Base-by-base conservation (phyloP, 495 filamentous ascomycete species). In the Xylaria acuta region DNA sequence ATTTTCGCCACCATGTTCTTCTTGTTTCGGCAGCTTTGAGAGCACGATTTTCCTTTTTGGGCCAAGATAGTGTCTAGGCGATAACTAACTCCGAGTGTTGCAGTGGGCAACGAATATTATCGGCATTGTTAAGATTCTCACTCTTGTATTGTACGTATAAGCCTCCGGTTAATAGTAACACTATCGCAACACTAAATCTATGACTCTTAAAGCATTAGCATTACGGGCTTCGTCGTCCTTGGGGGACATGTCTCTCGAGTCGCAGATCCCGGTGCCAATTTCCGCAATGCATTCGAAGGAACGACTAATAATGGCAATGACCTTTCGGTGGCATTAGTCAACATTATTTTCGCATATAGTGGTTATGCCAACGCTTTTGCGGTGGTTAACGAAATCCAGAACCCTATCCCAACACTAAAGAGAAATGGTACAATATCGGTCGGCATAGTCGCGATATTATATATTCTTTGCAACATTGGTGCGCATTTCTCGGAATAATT, bases 311-410 rank as follows among this genome's bases (percentile, higher is more conserved):
- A 85, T 27, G 88, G 85, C 5, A 88, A 88, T 71, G 87, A 87
- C 3, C 79, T 88, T 16, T 87, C 89, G 0, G 88, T 88, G 56
- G 90, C 90, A 12, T 74, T 92, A 30, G 84, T 90, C 71, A 89
- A 88, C 60, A 85, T 92, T 45, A 85, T 90, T 41, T 92, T 91
- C 72, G 86, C 90, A 0, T 92, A 91, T 73, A 75, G 82, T 0
- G 90, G 90, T 0, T 92, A 88, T 63, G 75, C 81, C 47, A 91
- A 92, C 73, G 88, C 90, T 0, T 91, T 91, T 74, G 88, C 88
- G 66, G 81, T 92, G 22, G 88, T 90, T 53, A 91, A 91, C 70
- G 90, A 92, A 78, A 85, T 92, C 69, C 89, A 86, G 77, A 84
- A 87, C 49, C 68, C 81, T 9, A 74, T 75, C 14, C 75, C 67